Base-by-base conservation (phyloP, 2,329 filamentous ascomycete species). In the Fusarium sp. region DNA sequence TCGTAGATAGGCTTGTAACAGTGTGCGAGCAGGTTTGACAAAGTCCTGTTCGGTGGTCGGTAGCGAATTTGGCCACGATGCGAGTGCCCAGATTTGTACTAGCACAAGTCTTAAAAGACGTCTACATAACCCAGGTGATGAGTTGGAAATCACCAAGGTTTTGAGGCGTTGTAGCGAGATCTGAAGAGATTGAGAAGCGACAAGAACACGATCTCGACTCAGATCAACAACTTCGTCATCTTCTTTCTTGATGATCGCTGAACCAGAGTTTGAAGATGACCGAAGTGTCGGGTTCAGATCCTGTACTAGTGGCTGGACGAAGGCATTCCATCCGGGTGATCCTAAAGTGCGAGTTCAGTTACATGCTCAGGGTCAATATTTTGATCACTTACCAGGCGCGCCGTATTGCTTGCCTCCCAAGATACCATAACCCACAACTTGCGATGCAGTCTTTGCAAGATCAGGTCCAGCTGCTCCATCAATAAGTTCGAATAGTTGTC, bases 61-160 rank as follows among this genome's bases (percentile, higher is more conserved):
- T 9, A 78, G 72, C 6, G 80, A 69, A 9, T 76, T 76, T 2
- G 78, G 72, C 83, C 88, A 88, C 7, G 86, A 86, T 1, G 86
- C 81, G 17, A 93, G 74, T 2, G 85, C 81, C 91, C 91, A 93
- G 0, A 93, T 79, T 2, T 90, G 86, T 6, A 89, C 77, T 4
- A 91, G 71, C 3, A 92, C 74, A 1, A 87, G 87, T 4, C 82
- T 80, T 4, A 92, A 77, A 1, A 93, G 80, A 51, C 91, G 83
- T 66, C 85, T 89, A 44, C 89, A 86, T 11, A 93, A 78, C 0
- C 89, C 89, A 0, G 90, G 88, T 57, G 92, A 90, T 0, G 90
- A 90, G 72, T 91, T 91, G 0, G 89, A 90, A 20, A 86, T 81
- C 2, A 90, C 75, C 2, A 93, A 78, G 1, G 84, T 81, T 36